Base-by-base conservation (phyloP, 2,329 filamentous ascomycete genomes). In the Curvularia sp. region DNA sequence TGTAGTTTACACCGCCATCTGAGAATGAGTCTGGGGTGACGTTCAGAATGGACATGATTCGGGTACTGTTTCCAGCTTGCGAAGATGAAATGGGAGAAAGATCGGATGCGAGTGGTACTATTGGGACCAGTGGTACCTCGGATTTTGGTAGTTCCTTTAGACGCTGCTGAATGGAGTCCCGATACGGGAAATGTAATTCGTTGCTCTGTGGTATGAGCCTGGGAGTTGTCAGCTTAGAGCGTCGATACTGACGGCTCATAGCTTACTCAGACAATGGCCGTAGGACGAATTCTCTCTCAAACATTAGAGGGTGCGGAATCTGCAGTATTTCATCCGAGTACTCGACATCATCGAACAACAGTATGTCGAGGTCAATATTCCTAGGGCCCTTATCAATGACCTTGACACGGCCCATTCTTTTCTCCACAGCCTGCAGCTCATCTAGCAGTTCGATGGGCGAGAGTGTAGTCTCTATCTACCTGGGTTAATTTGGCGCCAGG, bases 11-110 rank as follows among this genome's bases (percentile, higher is more conserved):
- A 8, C 93, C 93, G 53, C 93, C 94, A 73, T 98, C 93, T 0
- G 94, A 98, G 81, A 99, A 99, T 9, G 94, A 98, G 79, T 99
- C 94, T 0, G 94, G 94, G 0, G 95, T 98, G 52, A 96, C 81
- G 77, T 99, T 99, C 46, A 98, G 83, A 63, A 99, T 96, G 54
- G 91, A 91, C 95, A 99, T 99, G 66, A 97, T 79, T 46, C 87
- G 86, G 0, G 94, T 97, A 53, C 80, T 50, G 30, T 72, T 67
- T 5, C 57, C 24, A 12, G 60, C 47, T n/a, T 66, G 63, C n/a
- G 65, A 61, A 7, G 72, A 62, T 13, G 68, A 68, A 18, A 77
- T 68, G 6, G 66, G 69, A 1, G 70, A 65, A 2, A 72, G 56
- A 10, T 46, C 18, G 13, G 81, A 78, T 1, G 71, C 64, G 15